Base-by-base conservation (phyloP, 371 early-diverging fungal species). In the Mucor irregularis region DNA sequence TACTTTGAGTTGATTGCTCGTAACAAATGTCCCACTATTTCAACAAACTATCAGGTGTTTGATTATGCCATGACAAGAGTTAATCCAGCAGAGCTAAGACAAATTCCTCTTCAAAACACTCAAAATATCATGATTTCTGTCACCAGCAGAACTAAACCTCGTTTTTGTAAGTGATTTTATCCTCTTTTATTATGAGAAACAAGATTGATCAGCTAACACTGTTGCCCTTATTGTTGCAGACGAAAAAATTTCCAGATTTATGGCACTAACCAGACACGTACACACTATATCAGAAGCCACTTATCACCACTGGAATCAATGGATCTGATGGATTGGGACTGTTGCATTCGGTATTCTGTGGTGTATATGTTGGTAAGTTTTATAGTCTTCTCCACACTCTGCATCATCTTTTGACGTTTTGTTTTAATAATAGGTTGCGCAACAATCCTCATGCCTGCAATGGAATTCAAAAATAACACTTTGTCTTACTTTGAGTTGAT, bases 251-350 rank as follows among this genome's bases (percentile, higher is more conserved):
- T n/a, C n/a, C n/a, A n/a, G n/a, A n/a, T n/a, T n/a, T n/a, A n/a
- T n/a, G n/a, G n/a, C n/a, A n/a, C n/a, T n/a, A n/a, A n/a, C n/a
- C n/a, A n/a, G n/a, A n/a, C n/a, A n/a, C n/a, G n/a, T n/a, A n/a
- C n/a, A n/a, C n/a, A n/a, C n/a, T n/a, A n/a, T n/a, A n/a, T 9
- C 71, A 75, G 21, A 68, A 76, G 17, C 89, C 90, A 0, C 57
- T 92, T 16, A 61, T 93, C 24, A 59, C 58, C 0, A 76, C 84
- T 2, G 85, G 87, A 33, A 74, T 86, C 38, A 74, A 80, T 29
- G 68, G 76, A 0, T 89, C 80, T 62, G 81, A 73, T n/a, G 90
- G 90, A n/a, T 68, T 90, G 33, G 91, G 92, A 2, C 72, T 93
- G 49, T 56, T 90, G 46, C 86, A 90, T 58, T 75, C 85, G 29